Percentiles rank a stretch among this genome's conserved stretches.
These are phyloP conservation scores for Solanum microdontum DNA, from an alignment of 257 asterid genomes.

Conservation along the genomic window DNA sequence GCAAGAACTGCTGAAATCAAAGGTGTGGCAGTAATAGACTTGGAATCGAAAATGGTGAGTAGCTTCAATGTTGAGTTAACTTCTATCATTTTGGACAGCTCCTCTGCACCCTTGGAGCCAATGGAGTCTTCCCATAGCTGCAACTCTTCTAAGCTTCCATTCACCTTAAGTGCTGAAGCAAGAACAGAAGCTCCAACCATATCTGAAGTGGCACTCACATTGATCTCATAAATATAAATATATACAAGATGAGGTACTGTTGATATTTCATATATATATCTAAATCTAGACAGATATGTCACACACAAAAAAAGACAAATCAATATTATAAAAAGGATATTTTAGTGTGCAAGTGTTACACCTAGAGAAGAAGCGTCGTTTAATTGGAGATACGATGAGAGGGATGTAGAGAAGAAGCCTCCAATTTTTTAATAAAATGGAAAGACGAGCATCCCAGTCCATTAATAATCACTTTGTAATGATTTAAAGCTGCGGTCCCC, in stretches of 20 bases:
- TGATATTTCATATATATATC: too few relatives aligned
- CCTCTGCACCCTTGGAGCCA: slow-evolving; percentile 70
- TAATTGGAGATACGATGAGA: background rate
- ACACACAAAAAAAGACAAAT: background rate
- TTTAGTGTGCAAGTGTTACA: background rate
- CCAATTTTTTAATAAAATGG: background rate
- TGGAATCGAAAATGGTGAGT: slow-evolving; percentile 48
- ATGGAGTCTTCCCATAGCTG: slow-evolving; percentile 81
- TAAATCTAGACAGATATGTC: background rate
- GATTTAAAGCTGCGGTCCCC: background rate
- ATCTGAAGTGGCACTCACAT: background rate
- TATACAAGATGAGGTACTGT: background rate
- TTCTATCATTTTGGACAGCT: slow-evolving; percentile 81
- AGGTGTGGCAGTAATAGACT: slow-evolving; percentile 41
- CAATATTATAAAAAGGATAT: background rate
- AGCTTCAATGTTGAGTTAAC: slow-evolving; percentile 54
- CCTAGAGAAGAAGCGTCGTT: background rate
- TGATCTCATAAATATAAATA: background rate
- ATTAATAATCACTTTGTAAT: background rate
- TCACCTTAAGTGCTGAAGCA: slow-evolving; percentile 53
- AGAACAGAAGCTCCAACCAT: slow-evolving; percentile 30
- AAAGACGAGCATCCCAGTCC: background rate
- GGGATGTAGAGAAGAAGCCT: background rate
- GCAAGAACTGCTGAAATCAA: slow-evolving; percentile 72
- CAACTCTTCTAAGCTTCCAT: slow-evolving; percentile 44